Evolutionary conservation across 768 basidiomycete species (phyloP), one percentile per base, ranked within the genome.

Genomic region (Panaeolus cyanescens): DNA sequence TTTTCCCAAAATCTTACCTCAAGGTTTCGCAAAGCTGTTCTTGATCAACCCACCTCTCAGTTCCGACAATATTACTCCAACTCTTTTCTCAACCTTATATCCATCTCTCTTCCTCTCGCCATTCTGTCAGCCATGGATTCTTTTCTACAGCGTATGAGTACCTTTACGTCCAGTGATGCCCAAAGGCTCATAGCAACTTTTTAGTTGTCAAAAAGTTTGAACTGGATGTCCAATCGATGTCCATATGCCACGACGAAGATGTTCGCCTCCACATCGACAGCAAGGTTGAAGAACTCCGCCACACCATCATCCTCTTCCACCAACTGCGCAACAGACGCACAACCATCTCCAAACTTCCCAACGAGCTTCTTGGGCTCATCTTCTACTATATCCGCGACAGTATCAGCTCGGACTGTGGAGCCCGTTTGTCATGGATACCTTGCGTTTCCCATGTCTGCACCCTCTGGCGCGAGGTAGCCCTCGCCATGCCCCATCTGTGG

Each of bases 1-100:
- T 50, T 42, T 50, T 15, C 45, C 45, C 45, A 50, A 50, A 28
- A 50, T 50, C 45, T 50, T 50, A 50, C 45, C 45, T 50, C 25
- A 50, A 50, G 25, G 45, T 50, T 30, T 50, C 45, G 45, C 45
- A 28, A 50, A 50, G 45, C 25, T 25, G 15, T 28, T 13, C 45
- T 50, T 12, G 45, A 50, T 50, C 45, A 50, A 50, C 45, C 45
- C 45, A 50, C 45, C 30, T 50, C 22, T 15, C 10, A 25, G 25
- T 9, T 50, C 45, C 45, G 45, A 50, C 45, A 50, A 13, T 50
- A 50, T 50, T 12, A 28, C 12, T 50, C 30, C 45, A 25, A n/a
- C 45, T 30, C 5, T 50, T 50, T 50, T 28, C 13, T 13, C 45
- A 10, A 7, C 45, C 22, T 17, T 8, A 50, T 28, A 9, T 9